Evolutionary conservation across 768 basidiomycete genomes (phyloP), one percentile per base, ranked within the genome.

Genomic region (Tremella yokohamensis): DNA sequence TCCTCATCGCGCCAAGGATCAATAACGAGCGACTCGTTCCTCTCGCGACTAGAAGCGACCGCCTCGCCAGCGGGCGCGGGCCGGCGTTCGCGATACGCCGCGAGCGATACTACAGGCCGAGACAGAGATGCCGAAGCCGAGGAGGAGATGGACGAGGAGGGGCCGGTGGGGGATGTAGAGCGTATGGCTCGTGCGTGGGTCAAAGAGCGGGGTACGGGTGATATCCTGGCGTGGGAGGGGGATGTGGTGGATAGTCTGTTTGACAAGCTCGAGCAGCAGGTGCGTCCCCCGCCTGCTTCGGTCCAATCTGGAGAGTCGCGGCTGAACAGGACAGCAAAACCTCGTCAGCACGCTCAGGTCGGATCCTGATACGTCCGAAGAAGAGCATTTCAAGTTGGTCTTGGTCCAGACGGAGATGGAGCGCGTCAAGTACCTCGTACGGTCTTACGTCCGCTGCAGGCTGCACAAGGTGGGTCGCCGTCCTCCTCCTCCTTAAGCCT

Each of bases 391-490:
- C 60, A 81, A 90, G 64, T 88, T 94, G 34, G 87, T 90, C 81
- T 85, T 97, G 53, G 92, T 89, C 0, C 90, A 93, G 77, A 93
- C 90, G 0, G 92, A 97, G 77, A 84, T 94, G 65, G 92, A 97
- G 73, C 84, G 93, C 40, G 89, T 90, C 66, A 93, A 91, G 77
- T 97, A 91, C 70, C 83, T 94, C 55, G 84, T 96, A 22, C 79
- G 92, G 57, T 89, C 90, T 1, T 97, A 94, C 74, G 82, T 94
- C 3, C 83, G 93, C 20, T 89, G 88, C 25, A 81, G 92, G 58
- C 75, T 94, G 52, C 85, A 82, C 80, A 97, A 97, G 83, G 92
- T 88, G 61, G 54, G 64, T 58, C 19, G 34, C 24, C 12, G 11
- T 8, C 1, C 18, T 25, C 8, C 12, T 15, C 18, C 18, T 34